Evolutionary conservation across 768 basidiomycete species (phyloP).

Genomic region (Daedaleopsis sinensis): DNA sequence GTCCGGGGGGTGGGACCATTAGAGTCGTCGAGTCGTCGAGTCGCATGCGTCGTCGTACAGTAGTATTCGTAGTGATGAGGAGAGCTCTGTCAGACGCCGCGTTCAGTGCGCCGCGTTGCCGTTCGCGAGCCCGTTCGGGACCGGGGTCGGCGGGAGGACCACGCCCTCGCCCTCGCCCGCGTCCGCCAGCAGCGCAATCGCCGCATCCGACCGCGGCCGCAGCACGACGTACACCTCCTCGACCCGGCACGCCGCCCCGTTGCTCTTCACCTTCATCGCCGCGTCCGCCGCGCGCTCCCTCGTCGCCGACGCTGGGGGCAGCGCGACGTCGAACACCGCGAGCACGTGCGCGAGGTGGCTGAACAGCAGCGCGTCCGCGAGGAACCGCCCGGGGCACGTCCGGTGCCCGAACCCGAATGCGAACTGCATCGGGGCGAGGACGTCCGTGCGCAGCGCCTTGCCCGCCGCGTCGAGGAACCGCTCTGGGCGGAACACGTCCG

Average conservation of each 20-base stretch:
- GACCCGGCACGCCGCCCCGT: conserved; percentile 18
- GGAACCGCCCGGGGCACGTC: conserved; percentile 21
- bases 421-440: conserved; percentile 18
- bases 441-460: conserved; percentile 8
- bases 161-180: background rate
- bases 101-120: background rate
- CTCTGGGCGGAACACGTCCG: conserved; percentile 33
- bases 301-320: conserved; percentile 6
- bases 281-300: conserved; percentile 14
- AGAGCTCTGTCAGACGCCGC: too few species aligned
- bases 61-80: background rate
- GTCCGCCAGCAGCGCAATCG: conserved; percentile 1
- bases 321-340: conserved; percentile 26
- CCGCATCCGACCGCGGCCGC: conserved; percentile 2
- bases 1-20: too few species aligned
- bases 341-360: conserved; percentile 28
- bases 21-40: background rate
- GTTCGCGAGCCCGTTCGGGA: background rate
- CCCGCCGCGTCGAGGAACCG: conserved; percentile 23
- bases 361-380: conserved; percentile 29
- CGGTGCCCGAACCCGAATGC: conserved; percentile 26
- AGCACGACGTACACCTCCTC: conserved; percentile 18
- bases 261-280: conserved; percentile 17
- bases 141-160: background rate
- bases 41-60: background rate